A percentile compares a stretch with the other conserved stretches of the same genome.
phyloP scores from a whole-genome alignment of 2,329 filamentous ascomycete genomes.

The Diaporthe sp. region DNA sequence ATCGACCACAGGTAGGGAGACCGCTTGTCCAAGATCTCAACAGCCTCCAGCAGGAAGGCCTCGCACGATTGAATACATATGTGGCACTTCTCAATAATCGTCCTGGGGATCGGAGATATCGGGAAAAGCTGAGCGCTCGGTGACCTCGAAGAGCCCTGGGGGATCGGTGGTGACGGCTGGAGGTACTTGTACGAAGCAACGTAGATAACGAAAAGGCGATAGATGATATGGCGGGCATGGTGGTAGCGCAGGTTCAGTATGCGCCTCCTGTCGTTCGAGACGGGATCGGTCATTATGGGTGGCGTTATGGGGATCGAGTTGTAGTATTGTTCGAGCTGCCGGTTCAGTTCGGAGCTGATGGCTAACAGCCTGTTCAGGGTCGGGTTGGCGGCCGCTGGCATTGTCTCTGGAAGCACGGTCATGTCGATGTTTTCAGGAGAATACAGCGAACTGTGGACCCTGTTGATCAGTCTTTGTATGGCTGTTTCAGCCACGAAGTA shows the following conservation, averaged over 20 bases:
- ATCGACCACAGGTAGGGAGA: slow-evolving; percentile 56
- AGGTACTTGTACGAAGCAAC: slow-evolving; percentile 45
- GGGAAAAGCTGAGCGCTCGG: neutral
- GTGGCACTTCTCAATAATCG: slow-evolving; percentile 52
- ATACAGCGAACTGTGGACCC: slow-evolving; percentile 58
- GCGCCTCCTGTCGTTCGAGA: slow-evolving; percentile 72
- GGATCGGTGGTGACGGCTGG: slow-evolving; percentile 31
- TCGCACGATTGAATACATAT: slow-evolving; percentile 53
- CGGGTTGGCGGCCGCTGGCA: slow-evolving; percentile 44
- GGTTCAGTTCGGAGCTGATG: slow-evolving; percentile 53
- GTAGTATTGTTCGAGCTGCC: slow-evolving; percentile 56
- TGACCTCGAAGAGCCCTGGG: slow-evolving; percentile 25
- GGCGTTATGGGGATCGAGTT: slow-evolving; percentile 61
- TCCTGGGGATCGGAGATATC: slow-evolving; percentile 42
- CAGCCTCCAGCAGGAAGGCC: slow-evolving; percentile 52
- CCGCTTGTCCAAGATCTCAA: slow-evolving; percentile 53
- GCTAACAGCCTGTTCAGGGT: slow-evolving; percentile 49
- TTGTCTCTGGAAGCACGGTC: slow-evolving; percentile 42
- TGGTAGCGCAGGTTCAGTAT: slow-evolving; percentile 82
- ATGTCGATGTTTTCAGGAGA: slow-evolving; percentile 47
- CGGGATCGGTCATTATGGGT: slow-evolving; percentile 66
- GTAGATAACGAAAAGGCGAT: slow-evolving; percentile 68
- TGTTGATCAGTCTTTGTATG: slow-evolving; percentile 57
- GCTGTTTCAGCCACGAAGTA: slow-evolving; percentile 59
- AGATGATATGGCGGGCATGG: slow-evolving; percentile 77